Evolutionary conservation across 1,139 yeast species (phyloP).

Genomic region (Kurtzmaniella quercitrusa): DNA sequence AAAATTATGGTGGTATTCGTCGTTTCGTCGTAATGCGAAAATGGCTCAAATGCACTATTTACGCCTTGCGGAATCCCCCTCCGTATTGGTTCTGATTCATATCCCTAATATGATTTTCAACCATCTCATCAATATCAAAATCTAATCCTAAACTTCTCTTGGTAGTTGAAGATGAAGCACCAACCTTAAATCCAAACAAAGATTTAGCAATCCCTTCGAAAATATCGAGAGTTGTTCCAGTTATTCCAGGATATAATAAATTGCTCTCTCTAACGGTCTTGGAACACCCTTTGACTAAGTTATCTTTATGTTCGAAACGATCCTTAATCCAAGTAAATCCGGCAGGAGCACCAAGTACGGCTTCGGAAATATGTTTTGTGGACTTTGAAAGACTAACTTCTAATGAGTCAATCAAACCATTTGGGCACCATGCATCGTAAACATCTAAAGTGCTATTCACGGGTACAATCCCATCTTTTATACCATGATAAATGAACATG

Average conservation of each 20-base stretch:
- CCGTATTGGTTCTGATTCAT: constrained; percentile 11
- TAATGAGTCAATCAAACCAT: constrained; percentile 14
- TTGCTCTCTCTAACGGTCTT: constrained; percentile 9
- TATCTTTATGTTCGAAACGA: constrained; percentile 1
- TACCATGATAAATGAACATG: constrained; percentile 18
- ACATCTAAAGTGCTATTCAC: constrained; percentile 11
- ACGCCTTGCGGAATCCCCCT: constrained; percentile 1
- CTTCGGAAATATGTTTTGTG: constrained; percentile 13
- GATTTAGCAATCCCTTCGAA: constrained; percentile 4
- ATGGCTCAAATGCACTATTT: no score
- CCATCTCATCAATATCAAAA: constrained; percentile 9
- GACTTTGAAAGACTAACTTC: constrained; percentile 13
- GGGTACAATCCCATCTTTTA: constrained; percentile 17
- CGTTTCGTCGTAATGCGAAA: no score
- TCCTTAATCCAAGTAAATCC: constrained; percentile 12
- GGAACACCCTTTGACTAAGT: constrained; percentile 10
- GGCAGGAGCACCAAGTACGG: constrained; percentile 13
- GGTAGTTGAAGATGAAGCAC: constrained; percentile 17
- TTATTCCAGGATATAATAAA: constrained; percentile 12
- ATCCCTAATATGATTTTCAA: constrained; percentile 2
- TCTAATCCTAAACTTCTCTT: neutral
- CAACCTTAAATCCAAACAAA: constrained; percentile 5
- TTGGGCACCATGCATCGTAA: constrained; percentile 15
- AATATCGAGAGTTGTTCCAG: constrained; percentile 3
- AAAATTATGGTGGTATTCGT: no score